Evolutionary conservation across 495 filamentous ascomycete genomes (phyloP).

Genomic region (Aspergillus olivimuriae): DNA sequence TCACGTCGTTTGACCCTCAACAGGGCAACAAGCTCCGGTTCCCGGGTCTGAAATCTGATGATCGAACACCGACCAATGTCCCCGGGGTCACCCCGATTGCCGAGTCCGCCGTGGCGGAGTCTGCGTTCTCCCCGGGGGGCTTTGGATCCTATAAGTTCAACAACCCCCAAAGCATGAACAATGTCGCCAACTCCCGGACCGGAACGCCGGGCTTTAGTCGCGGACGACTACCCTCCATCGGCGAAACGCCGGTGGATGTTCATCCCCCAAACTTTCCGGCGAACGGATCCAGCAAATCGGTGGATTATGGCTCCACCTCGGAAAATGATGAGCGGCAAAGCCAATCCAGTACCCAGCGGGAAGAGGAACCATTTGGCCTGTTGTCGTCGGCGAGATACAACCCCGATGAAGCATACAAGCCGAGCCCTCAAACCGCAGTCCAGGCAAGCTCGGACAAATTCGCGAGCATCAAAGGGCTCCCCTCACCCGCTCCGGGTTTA

Average conservation of each 20-base stretch:
- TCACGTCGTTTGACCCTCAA: constrained; percentile 74
- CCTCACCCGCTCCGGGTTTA: constrained; percentile 50
- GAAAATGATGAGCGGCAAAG: constrained; percentile 37
- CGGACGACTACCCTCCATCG: constrained; percentile 74
- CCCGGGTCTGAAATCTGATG: constrained; percentile 58
- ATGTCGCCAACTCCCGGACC: constrained; percentile 68
- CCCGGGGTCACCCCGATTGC: constrained; percentile 84
- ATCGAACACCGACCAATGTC: constrained; percentile 68
- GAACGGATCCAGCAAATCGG: constrained; percentile 32
- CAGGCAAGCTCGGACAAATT: constrained; percentile 36
- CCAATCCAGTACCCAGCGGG: constrained; percentile 26
- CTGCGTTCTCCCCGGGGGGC: constrained; percentile 71
- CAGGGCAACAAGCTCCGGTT: constrained; percentile 57
- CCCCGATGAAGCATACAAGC: constrained; percentile 34
- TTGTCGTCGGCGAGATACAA: constrained; percentile 49
- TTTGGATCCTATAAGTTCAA: constrained; percentile 63
- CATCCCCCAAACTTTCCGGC: constrained; percentile 43
- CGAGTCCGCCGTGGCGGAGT: constrained; percentile 81
- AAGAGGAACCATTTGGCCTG: constrained; percentile 23
- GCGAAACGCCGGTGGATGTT: constrained; percentile 62
- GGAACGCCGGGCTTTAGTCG: constrained; percentile 64
- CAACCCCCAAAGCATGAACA: constrained; percentile 47
- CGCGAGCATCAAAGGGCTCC: constrained; percentile 45
- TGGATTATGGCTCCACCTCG: constrained; percentile 43
- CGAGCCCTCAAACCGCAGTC: constrained; percentile 48